These are phyloP conservation scores for Euphorbia celastroides DNA, from an alignment of 441 rosid species.

Conservation along the genomic window DNA sequence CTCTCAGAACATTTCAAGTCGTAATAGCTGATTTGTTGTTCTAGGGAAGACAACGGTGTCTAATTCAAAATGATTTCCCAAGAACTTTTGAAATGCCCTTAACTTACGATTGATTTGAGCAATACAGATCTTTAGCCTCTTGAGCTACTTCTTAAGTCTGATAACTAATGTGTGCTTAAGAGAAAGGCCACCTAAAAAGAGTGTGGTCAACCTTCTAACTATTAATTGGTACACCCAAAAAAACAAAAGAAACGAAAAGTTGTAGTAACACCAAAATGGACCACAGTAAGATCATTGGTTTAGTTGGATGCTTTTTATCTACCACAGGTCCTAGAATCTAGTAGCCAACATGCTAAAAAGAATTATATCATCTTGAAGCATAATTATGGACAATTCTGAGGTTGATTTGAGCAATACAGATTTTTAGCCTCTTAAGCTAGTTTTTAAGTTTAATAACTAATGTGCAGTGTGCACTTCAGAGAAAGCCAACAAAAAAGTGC, in stretches of 20 bases:
- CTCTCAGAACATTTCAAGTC: no score
- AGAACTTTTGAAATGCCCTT: no score
- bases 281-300: neutral
- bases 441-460: no score
- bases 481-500: neutral
- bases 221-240: neutral
- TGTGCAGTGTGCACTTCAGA: neutral
- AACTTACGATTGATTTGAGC: no score
- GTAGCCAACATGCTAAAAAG: conserved; percentile 11
- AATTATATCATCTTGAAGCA: conserved; percentile 10
- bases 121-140: no score
- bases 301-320: neutral
- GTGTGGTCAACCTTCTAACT: neutral
- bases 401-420: no score
- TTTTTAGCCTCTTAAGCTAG: no score
- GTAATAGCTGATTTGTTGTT: no score
- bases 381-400: neutral
- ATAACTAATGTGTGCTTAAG: neutral
- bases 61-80: no score
- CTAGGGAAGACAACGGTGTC: no score
- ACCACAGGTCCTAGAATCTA: neutral
- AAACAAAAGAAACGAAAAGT: neutral
- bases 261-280: neutral
- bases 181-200: neutral
- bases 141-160: no score